These are phyloP conservation scores for Alternaria conjuncta DNA, from an alignment of 2,329 filamentous ascomycete species.

Conservation along the genomic window DNA sequence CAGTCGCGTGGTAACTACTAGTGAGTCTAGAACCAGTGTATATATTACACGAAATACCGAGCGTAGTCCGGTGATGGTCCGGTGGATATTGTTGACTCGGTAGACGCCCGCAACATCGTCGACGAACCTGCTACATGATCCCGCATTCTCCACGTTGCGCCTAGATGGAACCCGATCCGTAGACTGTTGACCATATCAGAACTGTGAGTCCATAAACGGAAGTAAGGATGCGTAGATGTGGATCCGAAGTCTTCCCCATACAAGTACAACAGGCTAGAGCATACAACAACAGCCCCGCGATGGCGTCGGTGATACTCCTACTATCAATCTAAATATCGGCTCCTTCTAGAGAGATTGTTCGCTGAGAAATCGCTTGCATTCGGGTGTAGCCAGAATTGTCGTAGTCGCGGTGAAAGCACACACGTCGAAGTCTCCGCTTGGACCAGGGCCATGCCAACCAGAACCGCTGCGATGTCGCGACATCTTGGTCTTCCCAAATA, in stretches of 20 bases:
- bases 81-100: slow-evolving; percentile 2
- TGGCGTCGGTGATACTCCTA: neutral
- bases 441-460: neutral
- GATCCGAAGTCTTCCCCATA: neutral
- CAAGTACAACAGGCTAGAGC: neutral
- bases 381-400: neutral
- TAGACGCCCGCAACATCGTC: neutral
- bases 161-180: neutral
- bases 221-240: neutral
- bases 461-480: neutral
- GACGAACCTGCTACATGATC: neutral
- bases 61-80: neutral
- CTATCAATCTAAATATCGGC: neutral
- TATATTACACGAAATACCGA: slow-evolving; percentile 1
- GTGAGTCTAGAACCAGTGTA: neutral
- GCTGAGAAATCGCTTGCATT: neutral
- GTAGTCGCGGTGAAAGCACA: neutral
- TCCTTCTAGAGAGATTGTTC: neutral
- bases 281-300: neutral
- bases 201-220: neutral
- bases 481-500: neutral
- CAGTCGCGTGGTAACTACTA: neutral
- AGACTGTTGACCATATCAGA: neutral
- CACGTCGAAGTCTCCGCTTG: neutral
- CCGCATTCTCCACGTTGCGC: neutral